Conservation (phyloP, 129 eudicot genomes). For the Pseudognaphalium luteoalbum region DNA sequence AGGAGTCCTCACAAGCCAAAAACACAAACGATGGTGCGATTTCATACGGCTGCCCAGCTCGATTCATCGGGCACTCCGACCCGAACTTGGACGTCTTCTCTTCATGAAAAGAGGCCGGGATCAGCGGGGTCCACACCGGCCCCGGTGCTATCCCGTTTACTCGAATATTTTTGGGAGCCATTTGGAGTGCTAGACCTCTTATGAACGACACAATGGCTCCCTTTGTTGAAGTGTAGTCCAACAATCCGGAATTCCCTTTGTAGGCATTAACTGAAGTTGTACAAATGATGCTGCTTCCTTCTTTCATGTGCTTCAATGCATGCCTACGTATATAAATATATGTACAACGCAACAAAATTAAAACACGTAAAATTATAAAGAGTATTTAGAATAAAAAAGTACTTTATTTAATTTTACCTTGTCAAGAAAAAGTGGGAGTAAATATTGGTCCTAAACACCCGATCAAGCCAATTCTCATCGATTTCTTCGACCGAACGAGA, state of each 20-base stretch:
- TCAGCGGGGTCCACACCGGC: constrained; percentile 90
- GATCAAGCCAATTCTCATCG: constrained; percentile 72
- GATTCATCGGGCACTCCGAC: constrained; percentile 66
- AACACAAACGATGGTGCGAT: constrained; percentile 75
- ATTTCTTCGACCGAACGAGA: constrained; percentile 60
- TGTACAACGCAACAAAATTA: background rate
- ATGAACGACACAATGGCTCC: constrained; percentile 89
- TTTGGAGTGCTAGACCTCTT: constrained; percentile 73
- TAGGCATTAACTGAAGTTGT: constrained; percentile 79
- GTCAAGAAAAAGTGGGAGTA: constrained; percentile 65
- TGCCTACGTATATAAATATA: too few relatives aligned
- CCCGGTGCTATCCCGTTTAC: constrained; percentile 97
- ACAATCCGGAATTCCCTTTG: constrained; percentile 55
- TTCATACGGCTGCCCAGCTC: constrained; percentile 86
- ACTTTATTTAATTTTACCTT: constrained; percentile 38
- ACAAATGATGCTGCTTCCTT: constrained; percentile 69
- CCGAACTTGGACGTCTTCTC: constrained; percentile 63
- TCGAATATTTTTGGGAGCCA: constrained; percentile 60
- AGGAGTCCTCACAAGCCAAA: constrained; percentile 65
- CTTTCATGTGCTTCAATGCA: constrained; percentile 77
- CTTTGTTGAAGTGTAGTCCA: constrained; percentile 77
- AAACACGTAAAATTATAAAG: background rate
- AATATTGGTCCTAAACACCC: constrained; percentile 79
- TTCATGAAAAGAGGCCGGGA: constrained; percentile 67
- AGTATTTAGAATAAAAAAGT: background rate